Evolutionary conservation across 306 rosid genomes (phyloP).

Genomic region (Pachyrhizus erosus): DNA sequence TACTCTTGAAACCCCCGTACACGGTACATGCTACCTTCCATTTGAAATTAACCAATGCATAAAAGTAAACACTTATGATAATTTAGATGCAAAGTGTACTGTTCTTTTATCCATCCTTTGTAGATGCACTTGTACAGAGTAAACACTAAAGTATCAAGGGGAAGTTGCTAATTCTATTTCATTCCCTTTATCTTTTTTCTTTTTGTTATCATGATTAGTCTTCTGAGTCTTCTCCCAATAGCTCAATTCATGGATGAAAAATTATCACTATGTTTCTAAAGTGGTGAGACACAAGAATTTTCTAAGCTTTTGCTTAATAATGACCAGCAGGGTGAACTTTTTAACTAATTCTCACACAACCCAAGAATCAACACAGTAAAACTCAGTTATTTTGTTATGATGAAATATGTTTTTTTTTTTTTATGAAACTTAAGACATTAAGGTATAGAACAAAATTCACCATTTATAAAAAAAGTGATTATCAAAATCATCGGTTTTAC

Average conservation of each 20-base stretch:
- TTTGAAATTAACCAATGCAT: neutral
- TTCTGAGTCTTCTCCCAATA: slow-evolving; percentile 10
- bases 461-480: neutral
- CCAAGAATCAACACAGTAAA: neutral
- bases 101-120: slow-evolving; percentile 22
- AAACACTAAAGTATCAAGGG: neutral
- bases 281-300: neutral
- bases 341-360: neutral
- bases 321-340: neutral
- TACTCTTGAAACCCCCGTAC: neutral
- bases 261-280: neutral
- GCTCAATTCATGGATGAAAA: slow-evolving; percentile 17
- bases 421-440: neutral
- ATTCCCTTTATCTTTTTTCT: neutral
- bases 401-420: neutral
- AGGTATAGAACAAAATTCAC: neutral
- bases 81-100: neutral
- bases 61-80: neutral
- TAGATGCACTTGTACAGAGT: neutral
- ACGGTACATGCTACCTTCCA: neutral
- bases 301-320: neutral
- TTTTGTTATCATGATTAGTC: neutral
- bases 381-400: neutral
- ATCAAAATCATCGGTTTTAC: neutral
- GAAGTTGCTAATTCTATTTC: neutral